A percentile compares a stretch with the other conserved stretches of the same genome.
Evolutionary conservation across 1,284 basidiomycete species (phyloP).

Genomic region (Waitea zeae): DNA sequence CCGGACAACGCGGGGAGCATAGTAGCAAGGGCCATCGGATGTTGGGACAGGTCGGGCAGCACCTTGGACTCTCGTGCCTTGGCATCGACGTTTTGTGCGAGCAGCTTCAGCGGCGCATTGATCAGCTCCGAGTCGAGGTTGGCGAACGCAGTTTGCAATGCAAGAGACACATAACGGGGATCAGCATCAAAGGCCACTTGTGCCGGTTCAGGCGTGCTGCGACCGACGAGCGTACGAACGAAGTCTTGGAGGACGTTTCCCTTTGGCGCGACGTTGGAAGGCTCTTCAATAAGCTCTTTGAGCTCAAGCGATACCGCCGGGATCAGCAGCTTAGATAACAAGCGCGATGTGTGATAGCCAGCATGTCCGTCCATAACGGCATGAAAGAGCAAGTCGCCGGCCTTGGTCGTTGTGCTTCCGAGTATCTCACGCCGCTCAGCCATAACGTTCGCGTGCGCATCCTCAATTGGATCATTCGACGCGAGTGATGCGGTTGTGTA

Average conservation of each 20-base stretch:
- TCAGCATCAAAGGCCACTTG: conserved; percentile 36
- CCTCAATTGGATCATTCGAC: conserved; percentile 85
- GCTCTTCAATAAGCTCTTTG: conserved; percentile 25
- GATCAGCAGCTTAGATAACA: conserved; percentile 77
- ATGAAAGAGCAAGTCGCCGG: conserved; percentile 70
- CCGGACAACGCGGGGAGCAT: conserved; percentile 71
- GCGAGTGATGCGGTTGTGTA: conserved; percentile 66
- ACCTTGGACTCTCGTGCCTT: conserved; percentile 28
- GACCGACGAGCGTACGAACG: conserved; percentile 22
- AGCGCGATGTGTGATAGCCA: conserved; percentile 69
- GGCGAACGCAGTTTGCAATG: conserved; percentile 66
- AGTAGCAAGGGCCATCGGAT: conserved; percentile 48
- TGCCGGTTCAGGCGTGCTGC: conserved; percentile 12
- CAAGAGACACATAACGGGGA: conserved; percentile 44
- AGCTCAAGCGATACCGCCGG: conserved; percentile 77
- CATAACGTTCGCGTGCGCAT: conserved; percentile 62
- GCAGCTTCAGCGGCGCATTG: conserved; percentile 57
- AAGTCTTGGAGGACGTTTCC: conserved; percentile 13
- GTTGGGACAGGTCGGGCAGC: conserved; percentile 52
- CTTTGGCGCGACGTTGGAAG: conserved; percentile 12
- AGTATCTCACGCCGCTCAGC: conserved; percentile 36
- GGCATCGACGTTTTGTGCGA: conserved; percentile 39
- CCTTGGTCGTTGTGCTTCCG: conserved; percentile 29
- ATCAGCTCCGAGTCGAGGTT: conserved; percentile 69
- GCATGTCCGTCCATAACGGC: conserved; percentile 89